These are phyloP conservation scores for Cucumis melo DNA, from an alignment of 306 rosid species.

Conservation along the genomic window DNA sequence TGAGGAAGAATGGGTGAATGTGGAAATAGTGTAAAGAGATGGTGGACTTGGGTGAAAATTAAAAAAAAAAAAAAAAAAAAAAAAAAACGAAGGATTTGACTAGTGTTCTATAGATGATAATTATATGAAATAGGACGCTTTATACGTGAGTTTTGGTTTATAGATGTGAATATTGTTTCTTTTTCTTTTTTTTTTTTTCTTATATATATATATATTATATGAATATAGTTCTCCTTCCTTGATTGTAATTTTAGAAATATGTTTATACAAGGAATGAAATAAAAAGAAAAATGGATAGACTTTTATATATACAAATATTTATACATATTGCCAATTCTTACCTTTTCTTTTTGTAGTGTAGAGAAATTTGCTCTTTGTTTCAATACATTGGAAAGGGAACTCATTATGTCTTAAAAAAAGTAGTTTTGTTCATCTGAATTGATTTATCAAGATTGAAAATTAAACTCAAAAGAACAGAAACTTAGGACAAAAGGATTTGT, in stretches of 20 bases:
- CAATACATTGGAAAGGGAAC: too few relatives aligned
- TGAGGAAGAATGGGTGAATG: background rate
- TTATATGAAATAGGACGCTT: conserved; percentile 12
- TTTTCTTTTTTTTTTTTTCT: background rate
- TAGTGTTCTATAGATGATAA: background rate
- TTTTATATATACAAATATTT: background rate
- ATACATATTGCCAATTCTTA: too few relatives aligned
- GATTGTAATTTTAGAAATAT: background rate
- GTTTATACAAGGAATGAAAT: conserved; percentile 17
- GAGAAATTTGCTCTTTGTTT: too few relatives aligned
- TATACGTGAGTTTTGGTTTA: conserved; percentile 56
- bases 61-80: background rate
- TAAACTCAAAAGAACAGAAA: too few relatives aligned
- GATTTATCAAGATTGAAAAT: too few relatives aligned
- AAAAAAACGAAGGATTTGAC: background rate
- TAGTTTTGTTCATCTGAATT: too few relatives aligned
- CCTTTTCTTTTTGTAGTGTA: too few relatives aligned
- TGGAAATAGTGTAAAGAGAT: conserved; percentile 28
- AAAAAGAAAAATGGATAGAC: conserved; percentile 9
- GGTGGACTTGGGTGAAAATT: conserved; percentile 21
- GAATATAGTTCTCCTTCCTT: background rate
- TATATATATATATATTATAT: too few relatives aligned
- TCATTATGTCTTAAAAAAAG: too few relatives aligned
- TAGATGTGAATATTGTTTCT: conserved; percentile 39
- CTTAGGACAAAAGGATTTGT: too few relatives aligned